Percentiles rank a stretch among this genome's conserved stretches.
These are phyloP conservation scores for Actinomortierella wolfii DNA, from an alignment of 371 early-diverging fungal species.

Conservation along the genomic window DNA sequence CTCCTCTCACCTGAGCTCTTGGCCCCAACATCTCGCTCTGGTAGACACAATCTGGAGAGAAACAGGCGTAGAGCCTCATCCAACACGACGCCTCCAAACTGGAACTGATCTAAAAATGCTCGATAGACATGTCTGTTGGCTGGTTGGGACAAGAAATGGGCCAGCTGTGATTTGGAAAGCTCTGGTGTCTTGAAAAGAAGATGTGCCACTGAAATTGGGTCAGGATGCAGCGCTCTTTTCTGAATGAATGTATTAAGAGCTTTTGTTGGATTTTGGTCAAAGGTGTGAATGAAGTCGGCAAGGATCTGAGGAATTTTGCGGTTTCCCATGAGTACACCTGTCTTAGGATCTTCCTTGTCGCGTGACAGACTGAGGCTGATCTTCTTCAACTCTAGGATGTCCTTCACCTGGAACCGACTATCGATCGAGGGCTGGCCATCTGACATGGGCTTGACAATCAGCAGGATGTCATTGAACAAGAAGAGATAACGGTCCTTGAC, in stretches of 20 bases:
- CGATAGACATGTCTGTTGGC: constrained; percentile 68
- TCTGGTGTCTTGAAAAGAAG: constrained; percentile 84
- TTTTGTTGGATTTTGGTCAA: constrained; percentile 70
- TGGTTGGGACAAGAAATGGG: constrained; percentile 54
- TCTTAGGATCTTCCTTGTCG: constrained; percentile 50
- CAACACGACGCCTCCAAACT: constrained; percentile 69
- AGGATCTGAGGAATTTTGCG: constrained; percentile 65
- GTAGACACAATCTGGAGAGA: constrained; percentile 75
- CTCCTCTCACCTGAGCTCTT: constrained; percentile 16
- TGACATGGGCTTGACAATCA: constrained; percentile 72
- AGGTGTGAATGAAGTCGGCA: constrained; percentile 66
- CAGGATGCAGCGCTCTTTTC: constrained; percentile 69
- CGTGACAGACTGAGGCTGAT: constrained; percentile 56
- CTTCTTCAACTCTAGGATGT: constrained; percentile 60
- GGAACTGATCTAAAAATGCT: constrained; percentile 78
- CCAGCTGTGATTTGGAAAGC: constrained; percentile 78
- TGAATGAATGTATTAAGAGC: constrained; percentile 76
- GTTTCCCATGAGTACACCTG: constrained; percentile 20
- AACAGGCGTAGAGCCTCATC: constrained; percentile 85
- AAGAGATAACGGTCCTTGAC: constrained; percentile 81
- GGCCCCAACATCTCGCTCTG: constrained; percentile 41
- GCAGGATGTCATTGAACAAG: constrained; percentile 77
- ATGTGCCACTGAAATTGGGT: constrained; percentile 76
- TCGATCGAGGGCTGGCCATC: constrained; percentile 53
- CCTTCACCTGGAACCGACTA: constrained; percentile 66